These are phyloP conservation scores for Botrytis squamosa DNA, from an alignment of 2,329 filamentous ascomycete species.

Conservation along the genomic window DNA sequence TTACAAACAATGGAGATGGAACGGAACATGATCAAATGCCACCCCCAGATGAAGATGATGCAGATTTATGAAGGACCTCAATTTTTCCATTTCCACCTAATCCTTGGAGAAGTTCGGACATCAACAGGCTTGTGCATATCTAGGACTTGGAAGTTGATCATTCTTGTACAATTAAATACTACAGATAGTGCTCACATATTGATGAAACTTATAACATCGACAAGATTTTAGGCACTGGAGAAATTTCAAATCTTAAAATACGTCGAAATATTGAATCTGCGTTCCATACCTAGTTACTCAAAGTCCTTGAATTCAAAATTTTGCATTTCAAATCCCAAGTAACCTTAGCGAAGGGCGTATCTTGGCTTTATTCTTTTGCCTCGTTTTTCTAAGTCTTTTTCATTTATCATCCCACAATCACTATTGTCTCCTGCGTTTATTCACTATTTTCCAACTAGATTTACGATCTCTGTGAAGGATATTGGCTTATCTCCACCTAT, in stretches of 20 bases:
- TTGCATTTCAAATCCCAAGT: background rate
- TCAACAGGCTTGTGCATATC: background rate
- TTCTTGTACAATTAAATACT: accelerated
- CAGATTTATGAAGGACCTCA: background rate
- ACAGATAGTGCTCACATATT: background rate
- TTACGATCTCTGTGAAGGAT: background rate
- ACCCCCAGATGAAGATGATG: background rate
- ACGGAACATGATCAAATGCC: background rate
- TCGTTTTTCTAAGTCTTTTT: background rate
- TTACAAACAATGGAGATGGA: background rate
- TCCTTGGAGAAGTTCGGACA: background rate
- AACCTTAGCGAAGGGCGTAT: background rate
- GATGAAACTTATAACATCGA: background rate
- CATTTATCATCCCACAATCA: background rate
- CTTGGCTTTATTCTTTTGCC: background rate
- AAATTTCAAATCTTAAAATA: background rate
- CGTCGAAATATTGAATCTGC: background rate
- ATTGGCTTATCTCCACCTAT: background rate
- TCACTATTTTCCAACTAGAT: background rate
- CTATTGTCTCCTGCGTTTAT: background rate
- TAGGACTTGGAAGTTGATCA: background rate
- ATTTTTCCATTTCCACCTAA: background rate
- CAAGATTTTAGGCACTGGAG: background rate
- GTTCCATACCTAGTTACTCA: background rate
- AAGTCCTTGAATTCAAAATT: background rate